Evolutionary conservation across 2,329 filamentous ascomycete species (phyloP).

Genomic region (Aspergillus novofumigatus): DNA sequence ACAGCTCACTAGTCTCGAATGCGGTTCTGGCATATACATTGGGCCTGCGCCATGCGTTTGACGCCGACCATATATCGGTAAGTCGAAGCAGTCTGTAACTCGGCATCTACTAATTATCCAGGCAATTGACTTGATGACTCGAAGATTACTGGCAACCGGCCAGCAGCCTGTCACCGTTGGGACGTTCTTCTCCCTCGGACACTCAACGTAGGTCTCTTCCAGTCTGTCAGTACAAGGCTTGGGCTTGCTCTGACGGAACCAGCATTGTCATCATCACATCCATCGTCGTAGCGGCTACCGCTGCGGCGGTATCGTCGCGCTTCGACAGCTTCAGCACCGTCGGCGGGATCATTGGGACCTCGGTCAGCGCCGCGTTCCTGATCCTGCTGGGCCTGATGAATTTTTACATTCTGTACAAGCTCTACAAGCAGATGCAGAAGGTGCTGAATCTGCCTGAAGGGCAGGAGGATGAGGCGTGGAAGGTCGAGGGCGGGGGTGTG

Average conservation of each 20-base stretch:
- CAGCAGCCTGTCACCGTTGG: slow-evolving; percentile 87
- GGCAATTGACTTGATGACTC: slow-evolving; percentile 93
- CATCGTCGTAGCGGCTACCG: slow-evolving; percentile 85
- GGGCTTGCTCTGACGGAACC: slow-evolving; percentile 1
- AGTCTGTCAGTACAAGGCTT: neutral
- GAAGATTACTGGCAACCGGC: slow-evolving; percentile 78
- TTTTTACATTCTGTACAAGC: slow-evolving; percentile 74
- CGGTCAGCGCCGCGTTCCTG: slow-evolving; percentile 77
- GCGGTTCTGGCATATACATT: slow-evolving; percentile 84
- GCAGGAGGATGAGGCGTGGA: slow-evolving; percentile 52
- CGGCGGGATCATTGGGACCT: slow-evolving; percentile 85
- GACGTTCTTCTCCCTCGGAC: slow-evolving; percentile 89
- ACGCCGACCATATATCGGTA: slow-evolving; percentile 84
- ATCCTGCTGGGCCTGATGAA: slow-evolving; percentile 81
- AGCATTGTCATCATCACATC: slow-evolving; percentile 83
- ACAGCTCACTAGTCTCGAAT: slow-evolving; percentile 65
- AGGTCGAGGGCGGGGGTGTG: slow-evolving; percentile 73
- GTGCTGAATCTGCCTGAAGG: slow-evolving; percentile 51
- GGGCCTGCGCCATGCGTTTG: slow-evolving; percentile 88
- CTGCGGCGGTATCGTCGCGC: slow-evolving; percentile 71
- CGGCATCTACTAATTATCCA: slow-evolving; percentile 29
- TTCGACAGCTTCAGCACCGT: slow-evolving; percentile 77
- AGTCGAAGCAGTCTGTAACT: neutral
- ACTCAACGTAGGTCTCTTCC: slow-evolving; percentile 61
- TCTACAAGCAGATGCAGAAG: slow-evolving; percentile 64